These are phyloP conservation scores for Termitomyces sp. DNA, from an alignment of 1,284 basidiomycete species.

Conservation along the genomic window DNA sequence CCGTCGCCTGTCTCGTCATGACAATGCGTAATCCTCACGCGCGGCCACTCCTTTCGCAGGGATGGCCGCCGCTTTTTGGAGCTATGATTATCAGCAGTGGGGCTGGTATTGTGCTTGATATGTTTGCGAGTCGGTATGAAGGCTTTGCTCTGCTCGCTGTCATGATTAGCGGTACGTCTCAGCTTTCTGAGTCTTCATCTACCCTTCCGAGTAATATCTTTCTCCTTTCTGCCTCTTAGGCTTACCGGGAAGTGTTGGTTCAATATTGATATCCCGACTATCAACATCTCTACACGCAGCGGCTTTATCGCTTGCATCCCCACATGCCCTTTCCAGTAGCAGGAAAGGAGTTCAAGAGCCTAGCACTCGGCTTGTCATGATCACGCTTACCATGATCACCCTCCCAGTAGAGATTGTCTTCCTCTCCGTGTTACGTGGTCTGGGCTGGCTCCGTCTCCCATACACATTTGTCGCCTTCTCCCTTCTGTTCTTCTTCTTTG, in stretches of 20 bases:
- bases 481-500: conserved; percentile 65
- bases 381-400: conserved; percentile 68
- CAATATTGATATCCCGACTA: conserved; percentile 87
- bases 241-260: conserved; percentile 83
- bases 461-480: conserved; percentile 64
- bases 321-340: conserved; percentile 13
- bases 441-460: conserved; percentile 76
- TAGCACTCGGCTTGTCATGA: conserved; percentile 49
- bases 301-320: conserved; percentile 26
- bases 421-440: conserved; percentile 54
- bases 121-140: conserved; percentile 81
- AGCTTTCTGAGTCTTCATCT: background rate
- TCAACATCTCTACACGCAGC: conserved; percentile 80
- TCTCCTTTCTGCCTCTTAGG: conserved; percentile 36
- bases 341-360: conserved; percentile 29
- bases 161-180: conserved; percentile 73
- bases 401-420: conserved; percentile 77
- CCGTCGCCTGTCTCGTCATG: conserved; percentile 48
- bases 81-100: conserved; percentile 92
- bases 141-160: conserved; percentile 88
- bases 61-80: conserved; percentile 87
- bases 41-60: conserved; percentile 69
- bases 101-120: conserved; percentile 88
- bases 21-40: conserved; percentile 67
- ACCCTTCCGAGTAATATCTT: background rate